Base-by-base conservation (phyloP, 352 stramenopile species). In the Elongisporangium senticosum region DNA sequence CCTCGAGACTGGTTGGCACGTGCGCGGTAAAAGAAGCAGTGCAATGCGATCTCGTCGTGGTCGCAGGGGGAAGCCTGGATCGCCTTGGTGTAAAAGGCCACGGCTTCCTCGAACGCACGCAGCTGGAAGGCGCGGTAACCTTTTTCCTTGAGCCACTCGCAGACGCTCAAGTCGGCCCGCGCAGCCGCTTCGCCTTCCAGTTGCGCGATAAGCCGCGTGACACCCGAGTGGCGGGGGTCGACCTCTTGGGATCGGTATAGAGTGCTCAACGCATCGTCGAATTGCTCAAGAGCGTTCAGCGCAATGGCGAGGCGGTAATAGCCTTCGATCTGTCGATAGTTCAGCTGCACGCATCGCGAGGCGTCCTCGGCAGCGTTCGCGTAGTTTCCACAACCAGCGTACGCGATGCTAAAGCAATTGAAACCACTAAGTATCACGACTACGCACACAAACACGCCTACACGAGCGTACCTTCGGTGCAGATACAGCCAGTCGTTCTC, bases 41-140 rank as follows among this genome's bases (percentile, higher is more conserved):
- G 75, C 55, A 81, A 75, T 13, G 74, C 67, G 23, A 86, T 61
- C 7, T 77, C 75, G 50, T 86, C 75, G 43, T 79, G 70, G 17
- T 86, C 75, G 0, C 61, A 74, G 50, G 65, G 51, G 4, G 71
- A 81, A 4, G 69, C 68, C 7, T 77, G 67, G 21, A 95, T 96
- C 14, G 90, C 93, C 37, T 96, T 89, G 48, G 92, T 93, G 79
- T 98, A 98, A 57, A 96, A 97, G 22, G 75, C 84, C 61, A 98
- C 95, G 23, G 93, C 93, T 40, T 91, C 68, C 21, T 78, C 74
- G 59, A 96, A 97, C 50, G 95, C 84, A 13, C 88, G 83, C 23
- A 78, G 55, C 68, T 97, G 93, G 72, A 98, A 97, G 33, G 90
- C 93, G 10, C 79, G 74, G 64, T 98, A 97, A 22, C 93, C 93